Base-by-base conservation (phyloP, 352 stramenopile species). In the Globisporangium nagaii region DNA sequence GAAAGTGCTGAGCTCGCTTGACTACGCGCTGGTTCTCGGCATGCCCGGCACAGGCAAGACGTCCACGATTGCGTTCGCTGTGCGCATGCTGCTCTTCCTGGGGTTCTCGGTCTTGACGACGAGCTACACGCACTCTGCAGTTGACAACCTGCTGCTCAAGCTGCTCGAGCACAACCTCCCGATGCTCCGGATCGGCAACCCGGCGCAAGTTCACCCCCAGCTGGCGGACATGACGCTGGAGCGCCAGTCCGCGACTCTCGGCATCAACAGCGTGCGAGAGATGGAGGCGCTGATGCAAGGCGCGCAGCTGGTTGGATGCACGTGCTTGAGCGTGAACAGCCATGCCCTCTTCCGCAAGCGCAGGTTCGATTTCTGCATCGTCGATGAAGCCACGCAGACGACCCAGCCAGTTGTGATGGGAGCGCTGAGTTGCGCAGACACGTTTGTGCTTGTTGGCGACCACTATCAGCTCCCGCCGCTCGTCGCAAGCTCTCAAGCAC, bases 311-410 rank as follows among this genome's bases (percentile, higher is more conserved):
- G 79, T 94, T 5, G 84, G 79, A 0, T 88, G 74, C 46, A 95
- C 84, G 11, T 95, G 84, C 53, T 44, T 95, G 17, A 80, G 76
- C 24, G 70, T 90, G 15, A 91, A 80, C 41, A 84, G 66, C 63
- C 75, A 93, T 44, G 79, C 88, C 24, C 61, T 95, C 3, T 91
- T 93, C 52, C 52, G 62, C 10, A 84, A 88, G 58, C 82, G 96
- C 40, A 63, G 92, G 17, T 99, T 98, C 62, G 97, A 99, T 70
- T 95, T 98, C 56, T 98, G 96, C 41, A 98, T 99, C 53, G 93
- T 99, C 1, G 97, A 99, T 46, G 97, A 99, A 71, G 96, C 96
- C 4, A 96, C 95, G 30, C 97, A 99, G 79, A 98, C 98, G n/a
- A 98, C 86, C 10, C 89, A 99, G 69, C 96, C 97, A 19, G 88